Evolutionary conservation across 2,329 filamentous ascomycete genomes (phyloP).

Genomic region (Purpureocillium lavendulum): DNA sequence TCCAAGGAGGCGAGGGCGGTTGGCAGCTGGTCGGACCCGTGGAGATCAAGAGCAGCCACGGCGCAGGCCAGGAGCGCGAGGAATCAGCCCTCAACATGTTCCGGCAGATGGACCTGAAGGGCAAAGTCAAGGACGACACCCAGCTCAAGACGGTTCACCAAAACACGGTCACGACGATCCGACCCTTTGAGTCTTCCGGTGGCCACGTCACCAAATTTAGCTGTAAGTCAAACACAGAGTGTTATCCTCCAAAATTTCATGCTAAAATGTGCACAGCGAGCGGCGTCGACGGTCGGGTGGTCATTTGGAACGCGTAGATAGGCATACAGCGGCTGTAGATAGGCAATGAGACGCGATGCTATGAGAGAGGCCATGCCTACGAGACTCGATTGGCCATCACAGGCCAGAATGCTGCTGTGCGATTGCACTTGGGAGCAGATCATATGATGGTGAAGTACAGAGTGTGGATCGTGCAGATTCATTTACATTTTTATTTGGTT

Average conservation of each 20-base stretch:
- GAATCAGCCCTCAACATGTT: slow-evolving; percentile 98
- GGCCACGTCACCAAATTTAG: slow-evolving; percentile 70
- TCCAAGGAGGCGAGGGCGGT: slow-evolving; percentile 67
- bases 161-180: slow-evolving; percentile 84
- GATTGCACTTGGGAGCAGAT: no score
- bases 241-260: neutral
- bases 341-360: no score
- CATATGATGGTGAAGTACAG: no score
- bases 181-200: slow-evolving; percentile 61
- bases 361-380: no score
- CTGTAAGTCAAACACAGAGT: slow-evolving; percentile 50
- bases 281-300: slow-evolving; percentile 74
- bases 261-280: slow-evolving; percentile 46
- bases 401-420: no score
- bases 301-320: slow-evolving; percentile 63
- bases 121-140: slow-evolving; percentile 84
- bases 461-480: no score
- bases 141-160: slow-evolving; percentile 94
- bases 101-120: slow-evolving; percentile 96
- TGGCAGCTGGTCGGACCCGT: slow-evolving; percentile 81
- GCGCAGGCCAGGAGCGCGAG: slow-evolving; percentile 58
- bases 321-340: neutral
- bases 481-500: no score
- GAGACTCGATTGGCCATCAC: no score
- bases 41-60: slow-evolving; percentile 62